Conservation (phyloP, 768 basidiomycete genomes). For the Phylloporus sp. region DNA sequence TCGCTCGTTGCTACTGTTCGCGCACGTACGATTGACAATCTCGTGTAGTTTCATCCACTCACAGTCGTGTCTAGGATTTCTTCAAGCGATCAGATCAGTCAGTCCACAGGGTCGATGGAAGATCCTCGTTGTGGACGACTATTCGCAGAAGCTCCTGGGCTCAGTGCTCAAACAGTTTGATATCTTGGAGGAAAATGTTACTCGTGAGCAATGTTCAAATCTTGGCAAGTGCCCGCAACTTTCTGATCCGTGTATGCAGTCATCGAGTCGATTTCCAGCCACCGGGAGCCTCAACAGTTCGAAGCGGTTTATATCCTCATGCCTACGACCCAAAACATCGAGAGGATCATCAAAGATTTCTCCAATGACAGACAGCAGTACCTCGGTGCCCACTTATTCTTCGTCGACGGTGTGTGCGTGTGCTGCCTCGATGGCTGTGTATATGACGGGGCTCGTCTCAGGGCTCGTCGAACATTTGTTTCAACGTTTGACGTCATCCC, state of each 20-base stretch:
- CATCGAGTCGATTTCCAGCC: slow-evolving; percentile 83
- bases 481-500: slow-evolving; percentile 65
- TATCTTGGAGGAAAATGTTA: slow-evolving; percentile 93
- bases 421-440: neutral
- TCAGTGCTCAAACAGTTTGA: slow-evolving; percentile 91
- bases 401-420: slow-evolving; percentile 71
- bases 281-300: slow-evolving; percentile 80
- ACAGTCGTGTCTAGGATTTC: slow-evolving; percentile 55
- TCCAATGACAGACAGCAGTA: slow-evolving; percentile 62
- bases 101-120: slow-evolving; percentile 91
- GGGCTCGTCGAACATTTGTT: slow-evolving; percentile 79
- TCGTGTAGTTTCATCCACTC: neutral
- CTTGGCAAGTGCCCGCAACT: neutral
- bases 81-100: slow-evolving; percentile 83
- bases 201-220: slow-evolving; percentile 54
- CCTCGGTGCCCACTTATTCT: slow-evolving; percentile 85
- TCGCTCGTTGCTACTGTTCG: slow-evolving; percentile 47
- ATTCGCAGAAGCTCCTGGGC: slow-evolving; percentile 78
- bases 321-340: slow-evolving; percentile 92
- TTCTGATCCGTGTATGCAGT: slow-evolving; percentile 45
- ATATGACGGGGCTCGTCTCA: slow-evolving; percentile 28
- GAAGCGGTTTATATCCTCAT: slow-evolving; percentile 94
- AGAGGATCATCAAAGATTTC: slow-evolving; percentile 88
- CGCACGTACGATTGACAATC: slow-evolving; percentile 35
- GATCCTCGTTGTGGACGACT: slow-evolving; percentile 93